phyloP scores from a whole-genome alignment of 306 rosid genomes.

The Ormosia semicastrata region DNA sequence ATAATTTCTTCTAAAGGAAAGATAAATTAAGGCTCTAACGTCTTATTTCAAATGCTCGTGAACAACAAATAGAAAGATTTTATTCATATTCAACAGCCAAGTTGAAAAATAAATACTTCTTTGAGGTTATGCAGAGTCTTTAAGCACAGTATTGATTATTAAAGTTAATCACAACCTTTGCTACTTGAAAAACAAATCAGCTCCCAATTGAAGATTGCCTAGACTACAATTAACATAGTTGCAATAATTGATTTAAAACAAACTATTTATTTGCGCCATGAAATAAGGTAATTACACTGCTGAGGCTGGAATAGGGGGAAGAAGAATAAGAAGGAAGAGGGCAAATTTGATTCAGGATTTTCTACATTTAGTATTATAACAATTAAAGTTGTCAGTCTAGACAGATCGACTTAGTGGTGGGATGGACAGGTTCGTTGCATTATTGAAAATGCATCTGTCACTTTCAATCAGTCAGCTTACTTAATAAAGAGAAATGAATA shows the following conservation, averaged over 20 bases:
- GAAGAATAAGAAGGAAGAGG: not conserved
- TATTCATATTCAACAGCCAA: not conserved
- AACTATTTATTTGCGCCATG: not conserved
- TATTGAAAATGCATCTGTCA: not conserved
- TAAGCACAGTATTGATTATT: not conserved
- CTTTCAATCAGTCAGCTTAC: not conserved
- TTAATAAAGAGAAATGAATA: not conserved
- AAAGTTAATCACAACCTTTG: not conserved
- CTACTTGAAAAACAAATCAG: not conserved
- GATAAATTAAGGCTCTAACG: not conserved
- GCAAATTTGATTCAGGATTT: not conserved
- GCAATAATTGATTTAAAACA: not conserved
- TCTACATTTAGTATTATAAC: not conserved
- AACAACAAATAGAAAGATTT: not conserved
- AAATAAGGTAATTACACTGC: not conserved
- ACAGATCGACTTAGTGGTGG: not conserved
- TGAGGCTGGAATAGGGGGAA: not conserved
- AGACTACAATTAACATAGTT: not conserved
- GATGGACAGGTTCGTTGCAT: not conserved
- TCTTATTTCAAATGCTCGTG: not conserved
- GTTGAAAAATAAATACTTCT: not conserved
- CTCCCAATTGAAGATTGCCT: not conserved
- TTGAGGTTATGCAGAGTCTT: not conserved
- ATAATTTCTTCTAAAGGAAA: constrained; percentile 1
- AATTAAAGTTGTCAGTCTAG: not conserved